A percentile compares a stretch with the other conserved stretches of the same genome.
These are phyloP conservation scores for Pyropia yezoensis DNA, from an alignment of 23 red algal genomes.

Conservation along the genomic window DNA sequence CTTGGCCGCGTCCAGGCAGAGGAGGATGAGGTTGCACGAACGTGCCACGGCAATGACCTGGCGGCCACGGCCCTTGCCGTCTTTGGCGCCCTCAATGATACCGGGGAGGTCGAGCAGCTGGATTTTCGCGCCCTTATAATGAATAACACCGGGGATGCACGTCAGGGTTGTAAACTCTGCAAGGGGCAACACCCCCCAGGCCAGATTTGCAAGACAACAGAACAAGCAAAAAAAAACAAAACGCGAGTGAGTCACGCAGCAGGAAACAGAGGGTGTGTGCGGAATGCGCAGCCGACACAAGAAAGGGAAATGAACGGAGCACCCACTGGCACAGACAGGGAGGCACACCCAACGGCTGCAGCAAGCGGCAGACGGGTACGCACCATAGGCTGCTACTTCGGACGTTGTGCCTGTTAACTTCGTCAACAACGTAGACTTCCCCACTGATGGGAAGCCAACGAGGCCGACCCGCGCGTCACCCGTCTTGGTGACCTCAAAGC, in stretches of 20 bases:
- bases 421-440: constrained; percentile 88
- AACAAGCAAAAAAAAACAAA: too few relatives aligned
- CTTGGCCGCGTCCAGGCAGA: constrained; percentile 83
- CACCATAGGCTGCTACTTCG: constrained; percentile 61
- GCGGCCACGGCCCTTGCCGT: constrained; percentile 86
- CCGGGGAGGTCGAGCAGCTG: constrained; percentile 94
- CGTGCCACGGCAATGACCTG: constrained; percentile 99
- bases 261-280: too few relatives aligned
- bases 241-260: too few relatives aligned
- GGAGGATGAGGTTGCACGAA: constrained; percentile 86
- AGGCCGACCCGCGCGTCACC: constrained; percentile 94
- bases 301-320: too few relatives aligned
- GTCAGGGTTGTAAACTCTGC: constrained; percentile 92
- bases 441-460: constrained; percentile 91
- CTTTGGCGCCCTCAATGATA: constrained; percentile 97
- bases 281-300: too few relatives aligned
- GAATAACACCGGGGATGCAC: constrained; percentile 91
- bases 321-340: too few relatives aligned
- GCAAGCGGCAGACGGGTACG: too few relatives aligned
- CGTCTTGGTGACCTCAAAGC: constrained; percentile 94
- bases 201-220: too few relatives aligned
- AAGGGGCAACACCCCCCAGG: background rate
- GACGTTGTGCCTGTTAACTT: constrained; percentile 62
- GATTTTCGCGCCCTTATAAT: constrained; percentile 84
- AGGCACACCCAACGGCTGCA: too few relatives aligned